Percentiles rank a stretch among this genome's conserved stretches.
phyloP scores from a whole-genome alignment of 108 stramenopile species.

The Mediolabrus comicus region DNA sequence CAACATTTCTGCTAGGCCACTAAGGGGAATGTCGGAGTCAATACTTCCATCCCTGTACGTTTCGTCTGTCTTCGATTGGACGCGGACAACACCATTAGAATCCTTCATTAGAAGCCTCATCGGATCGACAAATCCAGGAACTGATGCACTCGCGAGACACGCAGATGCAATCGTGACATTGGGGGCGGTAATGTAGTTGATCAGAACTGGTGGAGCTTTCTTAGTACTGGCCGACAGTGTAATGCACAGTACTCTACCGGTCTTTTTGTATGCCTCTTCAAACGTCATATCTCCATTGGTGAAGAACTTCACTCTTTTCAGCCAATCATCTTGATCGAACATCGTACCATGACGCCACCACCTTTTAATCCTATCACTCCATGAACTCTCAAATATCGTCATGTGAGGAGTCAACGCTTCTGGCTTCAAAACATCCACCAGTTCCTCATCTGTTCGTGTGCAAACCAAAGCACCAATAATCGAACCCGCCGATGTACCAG shows the following conservation, averaged over 20 bases:
- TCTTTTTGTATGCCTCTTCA: constrained; percentile 95
- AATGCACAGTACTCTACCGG: constrained; percentile 95
- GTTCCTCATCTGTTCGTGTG: constrained; percentile 90
- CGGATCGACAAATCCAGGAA: constrained; percentile 93
- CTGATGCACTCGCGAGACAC: constrained; percentile 81
- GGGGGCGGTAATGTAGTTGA: constrained; percentile 96
- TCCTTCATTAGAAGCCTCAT: constrained; percentile 85
- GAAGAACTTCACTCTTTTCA: constrained; percentile 67
- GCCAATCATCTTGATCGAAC: constrained; percentile 79
- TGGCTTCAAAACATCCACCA: constrained; percentile 65
- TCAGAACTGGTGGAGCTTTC: constrained; percentile 88
- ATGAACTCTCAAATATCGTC: constrained; percentile 66
- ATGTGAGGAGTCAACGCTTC: constrained; percentile 56
- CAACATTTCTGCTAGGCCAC: constrained; percentile 86
- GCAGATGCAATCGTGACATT: constrained; percentile 94
- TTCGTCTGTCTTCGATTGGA: constrained; percentile 50
- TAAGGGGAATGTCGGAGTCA: constrained; percentile 87
- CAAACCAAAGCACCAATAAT: constrained; percentile 92
- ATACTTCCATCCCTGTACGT: constrained; percentile 86
- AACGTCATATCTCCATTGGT: constrained; percentile 91
- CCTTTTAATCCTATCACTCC: constrained; percentile 61
- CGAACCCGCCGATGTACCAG: constrained; percentile 94
- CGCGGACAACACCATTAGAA: constrained; percentile 65
- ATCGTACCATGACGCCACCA: constrained; percentile 57
- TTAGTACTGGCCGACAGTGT: constrained; percentile 90